Evolutionary conservation across 345 rosid genomes (phyloP).

Genomic region (Salix suchowensis): DNA sequence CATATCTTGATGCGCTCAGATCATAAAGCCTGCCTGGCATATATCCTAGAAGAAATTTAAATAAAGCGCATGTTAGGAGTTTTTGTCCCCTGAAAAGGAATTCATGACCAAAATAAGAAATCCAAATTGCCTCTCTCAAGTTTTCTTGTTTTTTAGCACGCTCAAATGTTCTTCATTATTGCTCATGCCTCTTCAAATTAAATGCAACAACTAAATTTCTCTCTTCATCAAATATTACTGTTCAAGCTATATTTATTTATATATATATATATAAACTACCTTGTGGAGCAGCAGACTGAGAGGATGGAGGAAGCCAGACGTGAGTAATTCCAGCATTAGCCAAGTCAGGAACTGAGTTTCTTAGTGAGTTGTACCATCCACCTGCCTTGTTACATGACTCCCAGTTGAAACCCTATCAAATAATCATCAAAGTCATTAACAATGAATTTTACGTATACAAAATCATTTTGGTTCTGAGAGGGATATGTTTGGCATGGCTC

Average conservation of each 20-base stretch:
- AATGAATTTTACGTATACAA: neutral
- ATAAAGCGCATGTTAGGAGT: neutral
- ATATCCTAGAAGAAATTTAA: slow-evolving; percentile 44
- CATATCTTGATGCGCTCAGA: slow-evolving; percentile 64
- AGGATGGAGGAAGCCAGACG: slow-evolving; percentile 94
- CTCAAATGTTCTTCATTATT: neutral
- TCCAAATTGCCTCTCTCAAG: neutral
- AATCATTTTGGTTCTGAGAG: neutral
- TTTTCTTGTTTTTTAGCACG: neutral
- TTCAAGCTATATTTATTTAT: neutral
- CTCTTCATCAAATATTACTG: neutral
- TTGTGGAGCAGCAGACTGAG: slow-evolving; percentile 61
- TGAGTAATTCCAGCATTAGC: slow-evolving; percentile 70
- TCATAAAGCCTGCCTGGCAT: slow-evolving; percentile 89
- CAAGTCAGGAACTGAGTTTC: slow-evolving; percentile 49
- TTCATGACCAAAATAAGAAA: neutral
- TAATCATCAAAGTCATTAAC: neutral
- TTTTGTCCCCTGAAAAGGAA: neutral
- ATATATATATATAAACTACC: slow-evolving; percentile 27
- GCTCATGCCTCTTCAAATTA: neutral
- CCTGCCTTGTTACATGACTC: slow-evolving; percentile 63
- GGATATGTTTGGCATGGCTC: neutral
- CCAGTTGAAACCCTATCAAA: slow-evolving; percentile 78
- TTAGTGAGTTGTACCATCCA: slow-evolving; percentile 77
- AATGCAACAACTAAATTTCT: neutral